Evolutionary conservation across 2,329 filamentous ascomycete genomes (phyloP), one percentile per base, ranked within the genome.

Genomic region (Aspergillus sp.): DNA sequence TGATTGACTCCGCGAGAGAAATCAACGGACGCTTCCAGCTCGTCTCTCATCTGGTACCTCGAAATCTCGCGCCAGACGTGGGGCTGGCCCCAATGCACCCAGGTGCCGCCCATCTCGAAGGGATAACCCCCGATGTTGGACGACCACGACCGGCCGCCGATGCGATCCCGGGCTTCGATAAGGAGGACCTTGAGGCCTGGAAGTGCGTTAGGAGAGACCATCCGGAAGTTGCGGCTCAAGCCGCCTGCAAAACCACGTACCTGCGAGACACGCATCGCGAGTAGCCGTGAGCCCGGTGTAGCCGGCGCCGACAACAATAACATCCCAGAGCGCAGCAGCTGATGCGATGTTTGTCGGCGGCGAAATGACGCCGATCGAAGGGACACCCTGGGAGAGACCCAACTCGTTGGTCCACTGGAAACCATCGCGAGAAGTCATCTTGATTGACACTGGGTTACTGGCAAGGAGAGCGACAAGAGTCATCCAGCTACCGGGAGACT

Each of bases 41-140:
- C 54, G 13, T 58, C 49, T 10, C 56, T 51, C 57, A 71, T 63
- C 3, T 57, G 48, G 35, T 71, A 71, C n/a, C 66, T 44, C 1
- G 57, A 51, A 3, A 71, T 61, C 32, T 71, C 67, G 3, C 63
- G 51, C 56, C 59, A 67, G 2, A 66, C 47, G 19, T 64, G 59
- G 0, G 64, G 49, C 30, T 67, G 63, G 2, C 52, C 51, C 64
- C 65, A 68, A 33, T 62, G 61, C 0, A 71, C 55, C 66, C 66
- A 71, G 0, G 66, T 68, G 0, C 68, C 68, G 0, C 68, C 68
- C 58, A 71, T 63, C 31, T 71, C 68, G 30, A 59, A 68, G 0
- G 57, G 56, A 10, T 68, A 63, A 0, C 62, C 64, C 0, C 50
- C 54, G 5, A 67, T 63, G 19, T 66, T 58, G 11, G 63, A 58